Base-by-base conservation (phyloP, 352 stramenopile species). In the Phytopythium delawarense region DNA sequence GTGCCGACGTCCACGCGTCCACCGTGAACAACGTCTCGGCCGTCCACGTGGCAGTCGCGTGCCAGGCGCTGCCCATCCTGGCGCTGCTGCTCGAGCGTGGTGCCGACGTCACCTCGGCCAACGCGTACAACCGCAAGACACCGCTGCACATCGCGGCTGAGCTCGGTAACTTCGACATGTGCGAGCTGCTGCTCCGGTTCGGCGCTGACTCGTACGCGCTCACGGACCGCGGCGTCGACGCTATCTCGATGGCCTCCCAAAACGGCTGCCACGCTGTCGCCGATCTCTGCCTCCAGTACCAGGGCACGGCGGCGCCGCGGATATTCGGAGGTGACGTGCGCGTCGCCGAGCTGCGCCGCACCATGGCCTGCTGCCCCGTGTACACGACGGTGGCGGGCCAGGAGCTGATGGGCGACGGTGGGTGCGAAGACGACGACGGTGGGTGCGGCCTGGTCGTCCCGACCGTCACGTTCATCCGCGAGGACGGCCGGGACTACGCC, bases 61-160 rank as follows among this genome's bases (percentile, higher is more conserved):
- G 63, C 44, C 68, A 83, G 44, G 65, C 66, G 7, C 21, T 80
- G 7, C 61, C 64, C 5, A 62, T 86, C 0, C 57, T 90, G 35
- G 61, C 67, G 40, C 53, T 87, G 4, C 64, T 87, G 18, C 64
- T 87, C 11, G 68, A 79, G 46, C 65, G 72, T 23, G 76, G 81
- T 12, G 78, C 79, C 12, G 70, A 73, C 18, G 73, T 88, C 21
- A 85, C 84, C 66, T 76, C 65, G 1, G 63, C 67, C 42, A 84
- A 86, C 50, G 48, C 66, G 6, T 75, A 78, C 61, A 81, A 79
- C 34, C 66, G 71, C 52, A 81, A 81, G 61, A 88, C 81, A 2
- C 75, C 80, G 20, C 59, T 88, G n/a, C 74, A 87, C 21, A 75
- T 88, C 16, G 81, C 78, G 0, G 76, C 80, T 0, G 77, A 86